Base-by-base conservation (phyloP, 2,329 filamentous ascomycete species). In the Orbilia brochopaga region DNA sequence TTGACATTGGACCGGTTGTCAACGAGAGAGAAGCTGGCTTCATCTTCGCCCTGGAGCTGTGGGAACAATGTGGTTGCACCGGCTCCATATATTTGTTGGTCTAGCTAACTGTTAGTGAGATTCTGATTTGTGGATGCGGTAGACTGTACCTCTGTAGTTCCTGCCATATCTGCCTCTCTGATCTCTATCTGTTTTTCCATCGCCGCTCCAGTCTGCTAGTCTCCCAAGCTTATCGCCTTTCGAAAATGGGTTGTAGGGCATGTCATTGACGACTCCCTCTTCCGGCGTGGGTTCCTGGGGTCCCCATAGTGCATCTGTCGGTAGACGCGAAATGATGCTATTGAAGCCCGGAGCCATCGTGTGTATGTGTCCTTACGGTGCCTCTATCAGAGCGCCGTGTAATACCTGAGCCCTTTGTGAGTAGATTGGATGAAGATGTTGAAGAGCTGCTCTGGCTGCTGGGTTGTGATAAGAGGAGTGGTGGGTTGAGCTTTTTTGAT, bases 191-290 rank as follows among this genome's bases (percentile, higher is more conserved):
- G 76, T 88, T 86, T 78, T 92, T 37, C 60, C 67, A 79, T 97
- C 94, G 53, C 87, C 79, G 17, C 92, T 96, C 94, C 94, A 99
- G 84, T 99, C 94, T 73, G 94, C 94, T 92, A 99, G 97, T 80
- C 94, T 92, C 79, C 94, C 94, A 72, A 99, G 85, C 85, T 97
- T 97, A 84, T 99, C 94, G 80, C 91, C 92, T 83, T 99, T 99
- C 76, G 92, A 97, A 84, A 94, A 99, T 73, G 94, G 94, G 77
- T 94, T 94, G 81, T 97, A 99, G 42, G 94, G 94, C 55, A 97
- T 91, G 79, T 94, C 94, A 79, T 96, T 88, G 78, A 97, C 86
- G 74, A 90, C 96, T 75, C 91, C 96, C 80, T 96, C 91, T 44
- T 56, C 69, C 17, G 63, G 50, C 77, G 83, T 87, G 73, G 92